phyloP scores from a whole-genome alignment of 2,329 filamentous ascomycete species.

The Truncatella angustata region DNA sequence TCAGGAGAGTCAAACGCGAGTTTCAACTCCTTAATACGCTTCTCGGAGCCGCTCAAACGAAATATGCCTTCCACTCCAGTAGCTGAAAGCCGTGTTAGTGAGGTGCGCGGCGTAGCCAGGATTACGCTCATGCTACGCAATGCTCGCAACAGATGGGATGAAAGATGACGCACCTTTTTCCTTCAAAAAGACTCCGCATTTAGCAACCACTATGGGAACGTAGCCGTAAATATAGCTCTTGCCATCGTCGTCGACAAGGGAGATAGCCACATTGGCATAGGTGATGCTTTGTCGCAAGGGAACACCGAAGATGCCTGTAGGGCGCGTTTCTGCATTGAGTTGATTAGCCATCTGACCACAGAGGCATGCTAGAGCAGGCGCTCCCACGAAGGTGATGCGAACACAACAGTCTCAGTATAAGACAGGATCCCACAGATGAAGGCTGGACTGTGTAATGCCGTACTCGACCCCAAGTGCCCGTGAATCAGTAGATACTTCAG shows the following conservation, averaged over 20 bases:
- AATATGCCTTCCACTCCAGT: constrained; percentile 97
- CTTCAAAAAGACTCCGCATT: constrained; percentile 95
- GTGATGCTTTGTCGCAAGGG: constrained; percentile 91
- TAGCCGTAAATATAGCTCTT: constrained; percentile 98
- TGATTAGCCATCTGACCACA: constrained; percentile 11
- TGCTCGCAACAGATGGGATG: background rate
- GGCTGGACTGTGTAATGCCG: too few relatives aligned
- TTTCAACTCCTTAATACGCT: constrained; percentile 96
- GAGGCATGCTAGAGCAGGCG: background rate
- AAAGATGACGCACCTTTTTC: constrained; percentile 76
- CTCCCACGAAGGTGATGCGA: background rate
- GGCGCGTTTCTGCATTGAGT: constrained; percentile 39
- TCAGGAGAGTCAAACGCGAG: constrained; percentile 90
- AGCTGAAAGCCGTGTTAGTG: too few relatives aligned
- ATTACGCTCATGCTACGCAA: too few relatives aligned
- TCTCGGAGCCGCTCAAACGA: constrained; percentile 91
- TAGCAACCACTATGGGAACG: constrained; percentile 96
- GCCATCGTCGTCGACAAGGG: constrained; percentile 85
- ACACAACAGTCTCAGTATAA: too few relatives aligned
- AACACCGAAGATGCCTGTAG: constrained; percentile 87
- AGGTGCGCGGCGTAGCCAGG: too few relatives aligned
- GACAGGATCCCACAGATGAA: too few relatives aligned
- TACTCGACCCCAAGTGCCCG: too few relatives aligned
- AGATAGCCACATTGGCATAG: constrained; percentile 98
- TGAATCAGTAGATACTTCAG: too few relatives aligned